A percentile compares a stretch with the other conserved stretches of the same genome.
phyloP scores from a whole-genome alignment of 192 early-diverging fungal species.

The Podila verticillata region DNA sequence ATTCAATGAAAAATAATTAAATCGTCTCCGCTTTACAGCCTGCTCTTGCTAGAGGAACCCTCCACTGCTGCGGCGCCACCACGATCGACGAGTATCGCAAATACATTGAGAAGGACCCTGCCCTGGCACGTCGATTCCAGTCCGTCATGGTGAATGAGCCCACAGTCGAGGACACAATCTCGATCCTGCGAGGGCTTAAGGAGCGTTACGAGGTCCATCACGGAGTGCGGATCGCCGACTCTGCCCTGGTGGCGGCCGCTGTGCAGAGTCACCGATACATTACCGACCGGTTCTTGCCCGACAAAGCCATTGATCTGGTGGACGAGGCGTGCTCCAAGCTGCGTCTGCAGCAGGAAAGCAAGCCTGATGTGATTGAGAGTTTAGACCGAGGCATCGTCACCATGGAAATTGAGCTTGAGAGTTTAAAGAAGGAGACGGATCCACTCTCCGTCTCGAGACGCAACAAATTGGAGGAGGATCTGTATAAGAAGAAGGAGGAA shows the following conservation, averaged over 20 bases:
- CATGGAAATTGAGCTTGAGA: slow-evolving; percentile 82
- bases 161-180: slow-evolving; percentile 73
- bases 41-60: slow-evolving; percentile 74
- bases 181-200: slow-evolving; percentile 81
- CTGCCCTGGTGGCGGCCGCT: slow-evolving; percentile 76
- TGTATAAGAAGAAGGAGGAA: slow-evolving; percentile 69
- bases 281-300: slow-evolving; percentile 75
- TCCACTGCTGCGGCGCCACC: slow-evolving; percentile 82
- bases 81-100: slow-evolving; percentile 85
- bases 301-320: slow-evolving; percentile 85
- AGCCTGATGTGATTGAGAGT: slow-evolving; percentile 80
- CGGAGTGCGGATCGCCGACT: slow-evolving; percentile 80
- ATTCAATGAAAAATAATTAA: not conserved
- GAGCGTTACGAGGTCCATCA: slow-evolving; percentile 84
- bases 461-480: slow-evolving; percentile 63
- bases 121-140: slow-evolving; percentile 82
- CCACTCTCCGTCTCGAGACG: slow-evolving; percentile 72
- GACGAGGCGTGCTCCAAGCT: slow-evolving; percentile 86
- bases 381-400: slow-evolving; percentile 80
- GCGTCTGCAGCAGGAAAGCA: slow-evolving; percentile 80
- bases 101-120: slow-evolving; percentile 80
- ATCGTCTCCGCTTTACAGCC: slow-evolving; percentile 47
- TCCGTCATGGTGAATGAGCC: slow-evolving; percentile 79
- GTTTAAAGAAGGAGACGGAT: slow-evolving; percentile 82
- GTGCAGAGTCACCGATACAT: slow-evolving; percentile 81